A percentile compares a stretch with the other conserved stretches of the same genome.
These are phyloP conservation scores for Cadophora sp. DNA, from an alignment of 2,329 filamentous ascomycete genomes.

Conservation along the genomic window DNA sequence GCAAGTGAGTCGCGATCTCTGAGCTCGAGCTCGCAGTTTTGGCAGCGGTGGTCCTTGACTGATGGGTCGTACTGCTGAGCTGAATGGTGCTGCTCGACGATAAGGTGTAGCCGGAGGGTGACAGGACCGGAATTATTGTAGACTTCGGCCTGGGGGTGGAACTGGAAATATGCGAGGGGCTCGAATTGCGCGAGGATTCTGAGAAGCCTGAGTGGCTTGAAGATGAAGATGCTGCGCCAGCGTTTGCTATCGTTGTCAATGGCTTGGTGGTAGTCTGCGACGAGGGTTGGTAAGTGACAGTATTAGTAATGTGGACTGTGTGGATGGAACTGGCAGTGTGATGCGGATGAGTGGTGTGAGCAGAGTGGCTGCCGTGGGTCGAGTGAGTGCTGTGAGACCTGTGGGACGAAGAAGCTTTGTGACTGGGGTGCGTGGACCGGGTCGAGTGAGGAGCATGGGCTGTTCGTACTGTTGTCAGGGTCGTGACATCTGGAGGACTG, in stretches of 20 bases:
- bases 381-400: background rate
- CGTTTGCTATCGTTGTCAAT: background rate
- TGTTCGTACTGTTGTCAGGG: background rate
- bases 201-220: background rate
- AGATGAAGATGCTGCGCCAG: background rate
- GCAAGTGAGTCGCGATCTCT: background rate
- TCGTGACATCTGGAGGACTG: background rate
- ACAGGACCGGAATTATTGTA: background rate
- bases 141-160: background rate
- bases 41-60: background rate
- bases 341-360: background rate
- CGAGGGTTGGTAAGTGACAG: background rate
- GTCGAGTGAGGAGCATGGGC: background rate
- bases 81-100: background rate
- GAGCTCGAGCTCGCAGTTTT: background rate
- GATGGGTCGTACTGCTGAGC: background rate
- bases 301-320: background rate
- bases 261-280: background rate
- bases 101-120: background rate
- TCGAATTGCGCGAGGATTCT: background rate
- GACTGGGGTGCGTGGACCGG: background rate
- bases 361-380: constrained; percentile 2
- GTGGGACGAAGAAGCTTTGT: background rate
- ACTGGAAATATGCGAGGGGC: background rate
- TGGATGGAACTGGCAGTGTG: background rate